Evolutionary conservation across 768 basidiomycete species (phyloP).

Genomic region (Trametes villosa): DNA sequence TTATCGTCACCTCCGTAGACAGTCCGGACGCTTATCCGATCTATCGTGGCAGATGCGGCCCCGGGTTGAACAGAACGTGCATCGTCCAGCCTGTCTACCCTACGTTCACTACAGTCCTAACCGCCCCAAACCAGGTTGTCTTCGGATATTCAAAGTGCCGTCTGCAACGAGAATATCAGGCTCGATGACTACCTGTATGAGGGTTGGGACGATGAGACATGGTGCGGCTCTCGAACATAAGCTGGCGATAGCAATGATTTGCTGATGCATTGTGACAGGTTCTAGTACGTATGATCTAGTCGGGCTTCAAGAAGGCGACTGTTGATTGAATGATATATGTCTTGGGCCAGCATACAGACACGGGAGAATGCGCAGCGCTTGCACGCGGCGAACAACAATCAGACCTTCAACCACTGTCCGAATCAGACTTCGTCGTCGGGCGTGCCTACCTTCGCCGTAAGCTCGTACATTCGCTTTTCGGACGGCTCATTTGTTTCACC

Average conservation of each 20-base stretch:
- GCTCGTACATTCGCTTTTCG: no score
- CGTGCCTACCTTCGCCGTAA: no score
- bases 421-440: conserved; percentile 11
- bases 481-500: no score
- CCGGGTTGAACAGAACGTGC: conserved; percentile 18
- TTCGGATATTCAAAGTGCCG: conserved; percentile 14
- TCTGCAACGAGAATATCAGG: conserved; percentile 21
- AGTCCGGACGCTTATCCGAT: neutral
- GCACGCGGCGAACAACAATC: conserved; percentile 29
- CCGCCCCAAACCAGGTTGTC: conserved; percentile 20
- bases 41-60: conserved; percentile 14
- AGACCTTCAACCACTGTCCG: conserved; percentile 36
- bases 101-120: no score
- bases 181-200: conserved; percentile 23
- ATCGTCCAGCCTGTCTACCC: neutral
- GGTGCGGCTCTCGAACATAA: conserved; percentile 1
- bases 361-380: conserved; percentile 23
- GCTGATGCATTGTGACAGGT: neutral
- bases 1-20: neutral
- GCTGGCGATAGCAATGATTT: neutral
- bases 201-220: conserved; percentile 12
- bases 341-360: conserved; percentile 23
- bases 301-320: no score
- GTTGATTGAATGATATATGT: neutral
- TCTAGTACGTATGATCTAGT: conserved; percentile 26